Evolutionary conservation across 306 rosid species (phyloP), one percentile per base, ranked within the genome.

Genomic region (Erythrophleum fordii): DNA sequence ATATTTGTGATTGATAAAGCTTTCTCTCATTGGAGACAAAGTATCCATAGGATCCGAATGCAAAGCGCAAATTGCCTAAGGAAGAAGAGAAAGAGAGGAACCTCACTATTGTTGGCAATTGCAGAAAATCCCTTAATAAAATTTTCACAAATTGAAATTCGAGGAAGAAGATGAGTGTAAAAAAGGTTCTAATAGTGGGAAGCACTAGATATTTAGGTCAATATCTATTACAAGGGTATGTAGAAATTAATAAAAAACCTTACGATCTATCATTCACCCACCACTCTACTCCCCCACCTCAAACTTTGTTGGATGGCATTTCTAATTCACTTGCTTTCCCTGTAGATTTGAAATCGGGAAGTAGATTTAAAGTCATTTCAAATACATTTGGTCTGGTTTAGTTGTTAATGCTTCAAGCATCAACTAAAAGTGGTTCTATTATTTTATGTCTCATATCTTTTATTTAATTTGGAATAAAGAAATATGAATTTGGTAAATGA

Each of bases 181-280:
- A 87, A 87, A 90, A 87, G 87, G 89, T 91, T 56, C 66, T 95
- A 85, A 75, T 93, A 10, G 92, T 93, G 69, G 99, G 99, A 86
- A 97, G 99, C 72, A 88, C 97, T 13, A 97, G 99, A 20, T 95
- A 91, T 69, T 83, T 95, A 85, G 99, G 99, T 53, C 99, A 95
- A 85, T 97, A 95, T 82, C 83, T 90, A n/a, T 71, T 92, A 53
- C 92, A 84, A 64, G 89, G 85, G 52, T 87, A 85, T 78, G 80
- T 86, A 3, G 80, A 82, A 58, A 39, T 71, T 62, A 68, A 77
- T 20, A 83, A 41, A 74, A 26, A 49, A 72, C 83, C 78, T 6
- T 82, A 79, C 71, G 88, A 91, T 86, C 85, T 95, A 22, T 97
- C 95, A 64, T 90, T 90, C 78, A 89, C 99, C 65, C 80, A 90